A percentile compares a stretch with the other conserved stretches of the same genome.
Conservation (phyloP, 2,329 filamentous ascomycete genomes). For the Rhexocercosporidium sp. region DNA sequence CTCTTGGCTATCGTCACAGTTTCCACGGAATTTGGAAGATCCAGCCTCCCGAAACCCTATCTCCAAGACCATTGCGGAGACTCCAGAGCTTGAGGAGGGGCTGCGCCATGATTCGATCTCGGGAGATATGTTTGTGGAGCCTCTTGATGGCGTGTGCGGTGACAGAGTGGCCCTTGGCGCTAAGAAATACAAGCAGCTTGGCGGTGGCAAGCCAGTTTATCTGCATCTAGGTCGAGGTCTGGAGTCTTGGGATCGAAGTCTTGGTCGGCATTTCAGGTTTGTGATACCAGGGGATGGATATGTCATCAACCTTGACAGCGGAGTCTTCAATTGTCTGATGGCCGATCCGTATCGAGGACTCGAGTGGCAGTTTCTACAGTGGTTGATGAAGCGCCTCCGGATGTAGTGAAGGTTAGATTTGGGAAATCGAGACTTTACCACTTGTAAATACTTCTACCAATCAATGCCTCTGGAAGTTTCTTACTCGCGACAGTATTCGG, state of each 20-base stretch:
- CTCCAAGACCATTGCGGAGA: not conserved
- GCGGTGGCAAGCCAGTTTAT: constrained; percentile 1
- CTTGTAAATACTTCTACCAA: not conserved
- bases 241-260: not conserved
- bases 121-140: not conserved
- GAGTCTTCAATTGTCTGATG: not conserved
- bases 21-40: not conserved
- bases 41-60: not conserved
- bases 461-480: not conserved
- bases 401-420: no score
- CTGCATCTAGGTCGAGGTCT: not conserved
- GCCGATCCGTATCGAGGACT: no score
- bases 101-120: not conserved
- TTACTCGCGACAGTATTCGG: not conserved
- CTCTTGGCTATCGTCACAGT: constrained; percentile 4
- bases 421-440: not conserved
- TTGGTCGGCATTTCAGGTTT: constrained; percentile 5
- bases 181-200: not conserved
- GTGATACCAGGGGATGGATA: not conserved
- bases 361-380: no score
- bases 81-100: not conserved
- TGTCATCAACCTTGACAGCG: not conserved
- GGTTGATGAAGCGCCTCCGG: no score
- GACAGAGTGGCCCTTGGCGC: not conserved
- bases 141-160: not conserved